Conservation (phyloP, 192 early-diverging fungal genomes). For the Helicostylum pulchrum region DNA sequence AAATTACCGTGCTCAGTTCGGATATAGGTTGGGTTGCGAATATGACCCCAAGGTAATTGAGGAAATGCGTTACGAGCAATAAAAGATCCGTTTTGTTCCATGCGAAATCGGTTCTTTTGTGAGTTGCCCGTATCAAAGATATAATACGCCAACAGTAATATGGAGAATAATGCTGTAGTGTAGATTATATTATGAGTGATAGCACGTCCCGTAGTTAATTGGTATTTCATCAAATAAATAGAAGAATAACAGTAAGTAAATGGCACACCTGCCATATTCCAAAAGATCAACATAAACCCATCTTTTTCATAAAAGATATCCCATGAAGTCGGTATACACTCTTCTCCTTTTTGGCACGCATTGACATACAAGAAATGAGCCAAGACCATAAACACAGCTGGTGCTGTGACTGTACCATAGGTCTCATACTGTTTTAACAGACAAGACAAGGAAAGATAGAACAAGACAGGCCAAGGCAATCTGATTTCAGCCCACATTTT, state of each 20-base stretch:
- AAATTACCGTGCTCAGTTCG: constrained; percentile 58
- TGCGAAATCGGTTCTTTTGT: constrained; percentile 49
- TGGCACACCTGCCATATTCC: constrained; percentile 50
- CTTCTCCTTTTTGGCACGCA: constrained; percentile 49
- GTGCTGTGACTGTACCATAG: constrained; percentile 37
- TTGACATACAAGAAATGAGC: constrained; percentile 51
- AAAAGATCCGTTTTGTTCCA: constrained; percentile 41
- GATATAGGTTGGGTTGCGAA: constrained; percentile 61
- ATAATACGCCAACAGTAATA: constrained; percentile 38
- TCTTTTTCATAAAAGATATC: constrained; percentile 54
- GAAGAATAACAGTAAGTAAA: constrained; percentile 48
- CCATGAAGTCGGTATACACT: constrained; percentile 50
- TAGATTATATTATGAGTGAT: constrained; percentile 29
- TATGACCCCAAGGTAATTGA: constrained; percentile 43
- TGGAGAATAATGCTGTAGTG: constrained; percentile 27
- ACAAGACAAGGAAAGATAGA: constrained; percentile 48
- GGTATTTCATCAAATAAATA: constrained; percentile 39
- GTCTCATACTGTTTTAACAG: constrained; percentile 44
- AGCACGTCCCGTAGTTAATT: constrained; percentile 34
- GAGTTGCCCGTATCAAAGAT: constrained; percentile 52
- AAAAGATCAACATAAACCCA: constrained; percentile 51
- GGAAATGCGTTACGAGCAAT: constrained; percentile 41
- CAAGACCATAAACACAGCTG: constrained; percentile 44
- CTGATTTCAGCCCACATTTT: constrained; percentile 53
- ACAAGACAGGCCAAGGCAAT: constrained; percentile 45